Evolutionary conservation across 1,284 basidiomycete species (phyloP), one percentile per base, ranked within the genome.

Genomic region (Anthracocystis walkeri): DNA sequence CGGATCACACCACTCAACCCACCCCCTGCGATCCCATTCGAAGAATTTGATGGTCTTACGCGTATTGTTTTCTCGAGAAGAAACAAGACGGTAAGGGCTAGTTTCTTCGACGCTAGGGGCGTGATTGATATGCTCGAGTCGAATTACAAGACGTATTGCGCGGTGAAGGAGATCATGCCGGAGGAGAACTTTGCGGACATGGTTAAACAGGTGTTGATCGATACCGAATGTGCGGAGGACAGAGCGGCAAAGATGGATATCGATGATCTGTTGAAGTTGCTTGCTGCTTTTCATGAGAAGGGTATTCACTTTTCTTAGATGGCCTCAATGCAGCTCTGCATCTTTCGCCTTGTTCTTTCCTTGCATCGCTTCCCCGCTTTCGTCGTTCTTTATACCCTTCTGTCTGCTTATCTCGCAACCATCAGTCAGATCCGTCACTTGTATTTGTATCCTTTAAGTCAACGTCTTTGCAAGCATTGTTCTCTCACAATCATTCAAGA

Each of bases 11-110:
- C 96, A 0, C 88, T 92, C 60, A 95, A 99, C 84, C 97, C 97
- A 1, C 96, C 97, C 0, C 97, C 97, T 2, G 92, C 94, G 0
- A 90, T 99, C 63, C 91, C 91, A 80, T 99, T 99, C 79, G 95
- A 97, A 81, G 96, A 99, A 87, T 98, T 97, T 83, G 97, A 99
- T 84, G 97, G 97, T 1, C 67, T 99, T 71, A 93, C 91, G 54
- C 89, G 93, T 44, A 95, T 99, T 76, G 87, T 97, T 50, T 99
- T 99, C 82, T 91, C 90, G 44, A 87, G 97, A 54, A 88, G 92
- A 80, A 98, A 99, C 86, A 98, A 98, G 88, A 94, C 90, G 5
- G 87, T 94, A 0, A 90, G 95, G 79, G 94, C 92, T 10, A 93
- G 91, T 78, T 98, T 90, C 85, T 83, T 83, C 40, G 90, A 91